These are phyloP conservation scores for Coemansia biformis DNA, from an alignment of 192 early-diverging fungal species.

Conservation along the genomic window DNA sequence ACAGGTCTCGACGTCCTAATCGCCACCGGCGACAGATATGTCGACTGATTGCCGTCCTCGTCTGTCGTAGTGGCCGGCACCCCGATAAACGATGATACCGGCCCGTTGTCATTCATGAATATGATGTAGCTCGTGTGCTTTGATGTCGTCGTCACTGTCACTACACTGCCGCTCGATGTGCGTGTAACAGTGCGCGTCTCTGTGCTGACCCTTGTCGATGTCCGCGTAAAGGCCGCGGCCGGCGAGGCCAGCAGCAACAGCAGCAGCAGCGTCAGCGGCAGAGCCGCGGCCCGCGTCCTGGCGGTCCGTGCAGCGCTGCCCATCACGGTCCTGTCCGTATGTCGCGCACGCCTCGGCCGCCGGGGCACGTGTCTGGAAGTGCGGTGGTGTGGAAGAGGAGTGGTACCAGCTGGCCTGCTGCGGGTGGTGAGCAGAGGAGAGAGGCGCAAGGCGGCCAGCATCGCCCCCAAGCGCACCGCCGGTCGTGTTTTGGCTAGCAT, in stretches of 20 bases:
- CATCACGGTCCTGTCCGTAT: no score
- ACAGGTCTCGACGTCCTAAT: background rate
- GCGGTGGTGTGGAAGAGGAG: no score
- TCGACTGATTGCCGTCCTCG: slow-evolving; percentile 13
- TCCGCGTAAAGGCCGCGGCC: slow-evolving; percentile 17
- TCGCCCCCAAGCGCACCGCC: no score
- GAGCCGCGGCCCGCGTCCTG: no score
- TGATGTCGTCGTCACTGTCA: slow-evolving; percentile 7
- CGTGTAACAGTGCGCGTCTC: slow-evolving; percentile 5
- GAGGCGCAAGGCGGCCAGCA: no score
- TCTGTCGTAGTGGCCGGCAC: slow-evolving; percentile 30
- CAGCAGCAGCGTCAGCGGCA: background rate
- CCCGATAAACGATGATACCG: slow-evolving; percentile 28
- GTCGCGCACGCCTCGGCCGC: no score
- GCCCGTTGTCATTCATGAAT: slow-evolving; percentile 30
- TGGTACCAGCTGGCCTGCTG: no score
- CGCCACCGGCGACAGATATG: slow-evolving; percentile 17
- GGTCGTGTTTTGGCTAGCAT: no score
- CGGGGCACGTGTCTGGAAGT: no score
- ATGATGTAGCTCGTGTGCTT: slow-evolving; percentile 34
- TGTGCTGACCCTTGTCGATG: slow-evolving; percentile 18
- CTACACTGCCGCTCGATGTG: slow-evolving; percentile 4
- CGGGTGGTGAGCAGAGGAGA: no score
- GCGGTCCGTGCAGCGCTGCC: no score
- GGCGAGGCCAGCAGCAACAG: slow-evolving; percentile 2